These are phyloP conservation scores for Colletotrichum liriopes DNA, from an alignment of 2,329 filamentous ascomycete species.

Conservation along the genomic window DNA sequence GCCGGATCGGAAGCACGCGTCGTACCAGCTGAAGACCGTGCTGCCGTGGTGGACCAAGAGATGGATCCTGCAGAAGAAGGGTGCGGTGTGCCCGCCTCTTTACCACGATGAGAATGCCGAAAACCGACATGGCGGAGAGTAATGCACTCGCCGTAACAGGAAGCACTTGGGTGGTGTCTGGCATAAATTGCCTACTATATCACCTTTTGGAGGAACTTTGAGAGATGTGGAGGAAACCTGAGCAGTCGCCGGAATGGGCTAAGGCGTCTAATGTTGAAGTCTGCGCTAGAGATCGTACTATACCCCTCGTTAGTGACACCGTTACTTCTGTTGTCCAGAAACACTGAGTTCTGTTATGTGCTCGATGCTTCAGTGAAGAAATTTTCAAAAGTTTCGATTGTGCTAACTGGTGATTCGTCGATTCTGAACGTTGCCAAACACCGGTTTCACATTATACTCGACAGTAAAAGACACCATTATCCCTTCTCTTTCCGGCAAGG, in stretches of 20 bases:
- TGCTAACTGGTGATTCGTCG: neutral
- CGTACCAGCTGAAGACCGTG: conserved; percentile 70
- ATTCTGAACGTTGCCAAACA: neutral
- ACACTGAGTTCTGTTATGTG: no score
- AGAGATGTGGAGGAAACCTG: neutral
- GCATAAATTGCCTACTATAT: neutral
- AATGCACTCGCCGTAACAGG: neutral
- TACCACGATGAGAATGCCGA: conserved; percentile 24
- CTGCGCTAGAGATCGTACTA: neutral
- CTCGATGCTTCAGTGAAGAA: neutral
- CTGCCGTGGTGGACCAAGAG: conserved; percentile 75
- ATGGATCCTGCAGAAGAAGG: conserved; percentile 67
- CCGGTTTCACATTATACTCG: neutral
- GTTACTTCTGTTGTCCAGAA: neutral
- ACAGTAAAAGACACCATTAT: neutral
- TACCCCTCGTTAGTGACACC: conserved; percentile 1
- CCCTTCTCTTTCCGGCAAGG: no score
- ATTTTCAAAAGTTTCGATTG: neutral
- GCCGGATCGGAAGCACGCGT: conserved; percentile 69
- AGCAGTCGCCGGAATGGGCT: no score
- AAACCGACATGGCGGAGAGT: neutral
- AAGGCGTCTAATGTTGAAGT: neutral
- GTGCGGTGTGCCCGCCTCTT: conserved; percentile 49
- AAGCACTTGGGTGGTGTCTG: no score
- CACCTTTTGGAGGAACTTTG: neutral